phyloP scores from a whole-genome alignment of 306 rosid genomes.

The Lathyrus oleraceus region DNA sequence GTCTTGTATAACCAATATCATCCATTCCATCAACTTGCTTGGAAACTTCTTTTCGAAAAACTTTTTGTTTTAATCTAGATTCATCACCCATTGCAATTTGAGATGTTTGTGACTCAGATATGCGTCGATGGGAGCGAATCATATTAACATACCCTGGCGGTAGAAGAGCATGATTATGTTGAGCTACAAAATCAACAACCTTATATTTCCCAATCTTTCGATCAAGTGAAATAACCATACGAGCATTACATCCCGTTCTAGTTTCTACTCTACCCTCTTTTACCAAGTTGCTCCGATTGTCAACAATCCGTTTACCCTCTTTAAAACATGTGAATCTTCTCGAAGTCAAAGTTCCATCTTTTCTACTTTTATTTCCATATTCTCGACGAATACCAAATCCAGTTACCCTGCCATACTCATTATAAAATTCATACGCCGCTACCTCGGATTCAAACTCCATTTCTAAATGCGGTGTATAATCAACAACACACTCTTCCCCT shows the following conservation, averaged over 20 bases:
- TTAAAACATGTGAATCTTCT: neutral
- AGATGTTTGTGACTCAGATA: neutral
- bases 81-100: neutral
- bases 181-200: neutral
- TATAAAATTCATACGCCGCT: conserved; percentile 1
- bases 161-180: neutral
- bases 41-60: neutral
- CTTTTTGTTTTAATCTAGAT: neutral
- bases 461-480: neutral
- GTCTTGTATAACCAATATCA: neutral
- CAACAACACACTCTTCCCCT: neutral
- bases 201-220: neutral
- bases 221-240: conserved; percentile 4
- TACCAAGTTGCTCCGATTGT: neutral
- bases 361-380: neutral
- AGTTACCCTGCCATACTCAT: neutral
- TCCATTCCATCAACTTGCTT: neutral
- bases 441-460: neutral
- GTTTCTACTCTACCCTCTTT: neutral
- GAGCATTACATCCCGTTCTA: neutral
- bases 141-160: neutral
- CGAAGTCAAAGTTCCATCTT: neutral
- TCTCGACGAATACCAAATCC: neutral
- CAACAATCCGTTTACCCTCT: neutral
- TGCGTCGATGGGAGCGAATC: neutral